Percentiles rank a stretch among this genome's conserved stretches.
These are phyloP conservation scores for Juglanconis sp. DNA, from an alignment of 2,329 filamentous ascomycete genomes.

Conservation along the genomic window DNA sequence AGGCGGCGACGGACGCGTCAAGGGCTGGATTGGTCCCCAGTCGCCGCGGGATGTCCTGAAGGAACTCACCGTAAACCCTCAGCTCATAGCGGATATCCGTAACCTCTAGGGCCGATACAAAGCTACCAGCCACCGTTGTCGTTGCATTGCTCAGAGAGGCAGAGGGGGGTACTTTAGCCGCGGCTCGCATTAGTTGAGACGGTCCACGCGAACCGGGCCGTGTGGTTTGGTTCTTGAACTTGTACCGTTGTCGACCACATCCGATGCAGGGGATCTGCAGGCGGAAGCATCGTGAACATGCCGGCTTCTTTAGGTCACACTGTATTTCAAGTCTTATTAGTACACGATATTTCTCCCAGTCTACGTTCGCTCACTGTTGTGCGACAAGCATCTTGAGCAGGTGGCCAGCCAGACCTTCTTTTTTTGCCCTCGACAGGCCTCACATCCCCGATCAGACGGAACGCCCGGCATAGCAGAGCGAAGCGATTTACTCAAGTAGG, in stretches of 20 bases:
- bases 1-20: constrained; percentile 12
- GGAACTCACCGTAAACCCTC: constrained; percentile 15
- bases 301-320: constrained; percentile 19
- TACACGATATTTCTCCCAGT: not conserved
- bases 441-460: constrained; percentile 19
- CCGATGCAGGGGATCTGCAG: constrained; percentile 17
- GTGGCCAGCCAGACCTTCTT: constrained; percentile 18
- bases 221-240: constrained; percentile 16
- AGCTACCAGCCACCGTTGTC: not conserved
- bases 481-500: not conserved
- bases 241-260: constrained; percentile 18
- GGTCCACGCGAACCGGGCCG: not conserved
- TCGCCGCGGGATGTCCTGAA: constrained; percentile 15
- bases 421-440: constrained; percentile 20
- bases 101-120: constrained; percentile 14
- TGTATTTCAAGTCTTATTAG: not conserved
- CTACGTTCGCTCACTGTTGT: not conserved
- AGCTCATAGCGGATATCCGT: constrained; percentile 18
- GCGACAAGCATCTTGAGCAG: not conserved
- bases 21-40: constrained; percentile 13
- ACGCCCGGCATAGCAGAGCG: not conserved
- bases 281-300: constrained; percentile 16
- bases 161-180: not conserved
- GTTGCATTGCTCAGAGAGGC: not conserved
- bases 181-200: not conserved